Percentiles rank a stretch among this genome's conserved stretches.
Evolutionary conservation across 2,329 filamentous ascomycete genomes (phyloP).

Genomic region (Emmonsia crescens): DNA sequence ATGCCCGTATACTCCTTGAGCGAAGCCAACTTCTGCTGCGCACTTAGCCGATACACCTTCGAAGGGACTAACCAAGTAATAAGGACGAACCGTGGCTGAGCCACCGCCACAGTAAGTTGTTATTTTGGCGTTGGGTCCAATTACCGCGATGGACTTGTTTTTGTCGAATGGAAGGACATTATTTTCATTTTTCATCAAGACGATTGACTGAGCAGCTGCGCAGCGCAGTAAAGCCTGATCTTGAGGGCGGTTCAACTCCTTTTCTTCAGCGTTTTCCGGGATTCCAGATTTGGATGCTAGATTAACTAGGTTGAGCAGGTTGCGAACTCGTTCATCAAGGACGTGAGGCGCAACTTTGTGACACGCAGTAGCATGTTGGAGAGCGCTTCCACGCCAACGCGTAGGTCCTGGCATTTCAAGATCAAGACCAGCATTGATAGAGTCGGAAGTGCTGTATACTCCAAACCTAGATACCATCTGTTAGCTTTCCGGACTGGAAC

Average conservation of each 20-base stretch:
- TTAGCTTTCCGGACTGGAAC: background rate
- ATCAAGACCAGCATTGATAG: conserved; percentile 36
- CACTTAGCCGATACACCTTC: conserved; percentile 32
- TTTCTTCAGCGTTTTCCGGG: conserved; percentile 45
- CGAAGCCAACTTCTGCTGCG: conserved; percentile 36
- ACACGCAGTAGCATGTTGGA: conserved; percentile 38
- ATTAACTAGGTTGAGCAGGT: conserved; percentile 51
- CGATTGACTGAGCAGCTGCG: conserved; percentile 58
- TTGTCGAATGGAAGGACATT: conserved; percentile 48
- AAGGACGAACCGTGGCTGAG: conserved; percentile 45
- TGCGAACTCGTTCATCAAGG: conserved; percentile 48
- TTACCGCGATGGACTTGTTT: conserved; percentile 39
- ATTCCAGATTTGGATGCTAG: conserved; percentile 44
- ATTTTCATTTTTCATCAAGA: conserved; percentile 62
- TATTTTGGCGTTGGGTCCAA: conserved; percentile 44
- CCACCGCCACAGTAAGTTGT: conserved; percentile 50
- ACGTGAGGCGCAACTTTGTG: conserved; percentile 47
- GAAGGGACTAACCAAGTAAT: conserved; percentile 36
- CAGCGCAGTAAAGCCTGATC: conserved; percentile 53
- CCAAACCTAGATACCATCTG: conserved; percentile 27
- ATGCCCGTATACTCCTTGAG: conserved; percentile 54
- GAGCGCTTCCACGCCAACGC: conserved; percentile 30
- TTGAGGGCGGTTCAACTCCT: conserved; percentile 47
- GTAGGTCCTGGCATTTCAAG: conserved; percentile 40
- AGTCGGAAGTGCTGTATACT: conserved; percentile 36